Evolutionary conservation across 2,329 filamentous ascomycete genomes (phyloP).

Genomic region (Neoscytalidium dimidiatum): DNA sequence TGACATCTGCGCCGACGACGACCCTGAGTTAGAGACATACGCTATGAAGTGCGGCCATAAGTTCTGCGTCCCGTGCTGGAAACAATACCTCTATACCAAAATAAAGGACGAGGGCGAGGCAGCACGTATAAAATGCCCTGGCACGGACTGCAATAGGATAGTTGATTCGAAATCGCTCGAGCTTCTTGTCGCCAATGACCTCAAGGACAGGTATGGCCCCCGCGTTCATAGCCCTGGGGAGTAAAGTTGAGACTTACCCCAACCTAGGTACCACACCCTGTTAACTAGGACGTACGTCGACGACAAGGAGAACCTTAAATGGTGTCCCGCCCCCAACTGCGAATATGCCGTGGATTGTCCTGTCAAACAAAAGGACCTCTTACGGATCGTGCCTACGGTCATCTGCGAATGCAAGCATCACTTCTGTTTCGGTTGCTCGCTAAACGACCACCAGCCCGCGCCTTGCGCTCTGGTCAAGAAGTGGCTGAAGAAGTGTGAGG

Average conservation of each 20-base stretch:
- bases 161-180: constrained; percentile 88
- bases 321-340: constrained; percentile 98
- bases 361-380: constrained; percentile 84
- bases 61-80: constrained; percentile 91
- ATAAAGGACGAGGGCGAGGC: constrained; percentile 95
- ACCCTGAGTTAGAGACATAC: constrained; percentile 74
- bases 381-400: constrained; percentile 85
- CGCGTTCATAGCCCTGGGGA: neutral
- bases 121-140: constrained; percentile 89
- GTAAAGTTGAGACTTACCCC: constrained; percentile 22
- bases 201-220: constrained; percentile 54
- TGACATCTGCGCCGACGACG: constrained; percentile 96
- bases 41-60: constrained; percentile 94
- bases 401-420: constrained; percentile 79
- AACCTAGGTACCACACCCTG: constrained; percentile 73
- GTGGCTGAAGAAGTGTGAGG: constrained; percentile 98
- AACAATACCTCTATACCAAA: constrained; percentile 88
- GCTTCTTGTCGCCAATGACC: constrained; percentile 64
- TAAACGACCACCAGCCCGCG: constrained; percentile 88
- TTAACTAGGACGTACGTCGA: constrained; percentile 95
- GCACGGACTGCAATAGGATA: constrained; percentile 82
- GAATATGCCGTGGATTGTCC: constrained; percentile 87
- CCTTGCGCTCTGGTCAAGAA: constrained; percentile 89
- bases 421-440: constrained; percentile 94
- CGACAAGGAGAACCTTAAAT: constrained; percentile 92